phyloP scores from a whole-genome alignment of 1,284 basidiomycete species.

The Ceratobasidium sp. region DNA sequence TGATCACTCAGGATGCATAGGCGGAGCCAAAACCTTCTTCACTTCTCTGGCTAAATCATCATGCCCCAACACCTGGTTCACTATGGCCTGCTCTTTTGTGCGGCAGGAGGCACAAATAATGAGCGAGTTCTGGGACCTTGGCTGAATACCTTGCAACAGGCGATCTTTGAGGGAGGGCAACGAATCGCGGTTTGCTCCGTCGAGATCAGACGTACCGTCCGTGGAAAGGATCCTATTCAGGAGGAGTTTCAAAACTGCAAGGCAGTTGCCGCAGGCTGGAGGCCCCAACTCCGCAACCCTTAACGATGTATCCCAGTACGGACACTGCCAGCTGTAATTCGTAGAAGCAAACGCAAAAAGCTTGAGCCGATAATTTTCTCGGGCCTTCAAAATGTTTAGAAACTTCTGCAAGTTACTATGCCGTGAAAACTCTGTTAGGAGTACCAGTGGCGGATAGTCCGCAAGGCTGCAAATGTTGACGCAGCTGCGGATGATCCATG shows the following conservation, averaged over 20 bases:
- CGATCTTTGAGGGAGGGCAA: slow-evolving; percentile 21
- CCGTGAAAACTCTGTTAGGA: not conserved
- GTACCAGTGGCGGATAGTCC: not conserved
- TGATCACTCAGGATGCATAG: too few species aligned
- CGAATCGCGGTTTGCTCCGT: not conserved
- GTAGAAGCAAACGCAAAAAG: not conserved
- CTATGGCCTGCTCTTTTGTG: not conserved
- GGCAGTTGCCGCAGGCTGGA: slow-evolving; percentile 9
- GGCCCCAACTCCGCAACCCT: not conserved
- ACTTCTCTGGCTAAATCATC: slow-evolving; percentile 1
- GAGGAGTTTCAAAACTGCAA: not conserved
- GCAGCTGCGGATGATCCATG: not conserved
- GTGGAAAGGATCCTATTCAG: slow-evolving; percentile 2
- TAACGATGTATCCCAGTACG: not conserved
- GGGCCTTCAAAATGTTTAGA: not conserved
- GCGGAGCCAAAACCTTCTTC: slow-evolving; percentile 45
- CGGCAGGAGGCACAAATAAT: slow-evolving; percentile 9
- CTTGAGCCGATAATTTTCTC: slow-evolving; percentile 11
- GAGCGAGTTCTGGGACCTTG: not conserved
- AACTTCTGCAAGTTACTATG: not conserved
- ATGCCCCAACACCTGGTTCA: not conserved
- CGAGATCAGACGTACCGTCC: not conserved
- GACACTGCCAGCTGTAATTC: not conserved
- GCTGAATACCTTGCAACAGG: slow-evolving; percentile 5
- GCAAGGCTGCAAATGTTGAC: slow-evolving; percentile 11